These are phyloP conservation scores for Termitomyces eurrhizus DNA, from an alignment of 768 basidiomycete species.

Conservation along the genomic window DNA sequence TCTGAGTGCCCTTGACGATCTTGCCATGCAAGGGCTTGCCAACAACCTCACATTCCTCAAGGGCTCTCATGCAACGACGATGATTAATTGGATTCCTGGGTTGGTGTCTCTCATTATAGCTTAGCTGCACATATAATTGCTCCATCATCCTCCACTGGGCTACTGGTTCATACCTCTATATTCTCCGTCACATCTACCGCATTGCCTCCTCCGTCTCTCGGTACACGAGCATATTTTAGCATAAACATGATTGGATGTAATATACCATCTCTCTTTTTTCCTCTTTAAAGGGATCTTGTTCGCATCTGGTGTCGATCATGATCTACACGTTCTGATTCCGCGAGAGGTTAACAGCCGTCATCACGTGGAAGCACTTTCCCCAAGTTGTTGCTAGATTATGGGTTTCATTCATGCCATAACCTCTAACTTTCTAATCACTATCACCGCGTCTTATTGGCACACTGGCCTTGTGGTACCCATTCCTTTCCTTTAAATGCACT, in stretches of 20 bases:
- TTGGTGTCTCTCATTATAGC: conserved; percentile 34
- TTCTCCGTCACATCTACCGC: conserved; percentile 7
- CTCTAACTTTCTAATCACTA: not conserved
- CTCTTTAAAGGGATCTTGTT: not conserved
- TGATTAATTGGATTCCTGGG: conserved; percentile 73
- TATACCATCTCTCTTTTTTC: conserved; percentile 1
- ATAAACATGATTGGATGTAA: conserved; percentile 10
- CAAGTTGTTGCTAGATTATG: not conserved
- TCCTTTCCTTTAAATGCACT: conserved; percentile 10
- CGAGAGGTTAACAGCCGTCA: not conserved
- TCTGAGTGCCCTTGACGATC: conserved; percentile 59
- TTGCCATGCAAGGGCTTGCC: conserved; percentile 73
- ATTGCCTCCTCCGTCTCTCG: not conserved
- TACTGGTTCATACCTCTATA: conserved; percentile 12
- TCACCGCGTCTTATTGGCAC: conserved; percentile 8
- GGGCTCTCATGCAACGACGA: conserved; percentile 52
- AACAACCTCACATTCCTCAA: conserved; percentile 67
- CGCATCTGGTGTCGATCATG: not conserved
- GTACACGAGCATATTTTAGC: conserved; percentile 1
- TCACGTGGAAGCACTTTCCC: conserved; percentile 9
- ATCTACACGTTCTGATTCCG: conserved; percentile 1
- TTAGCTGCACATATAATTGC: conserved; percentile 17
- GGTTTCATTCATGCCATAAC: not conserved
- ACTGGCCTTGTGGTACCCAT: conserved; percentile 10
- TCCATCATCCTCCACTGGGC: conserved; percentile 1